phyloP scores from a whole-genome alignment of 164 flowering plant genomes.

The Vitis cinerea region DNA sequence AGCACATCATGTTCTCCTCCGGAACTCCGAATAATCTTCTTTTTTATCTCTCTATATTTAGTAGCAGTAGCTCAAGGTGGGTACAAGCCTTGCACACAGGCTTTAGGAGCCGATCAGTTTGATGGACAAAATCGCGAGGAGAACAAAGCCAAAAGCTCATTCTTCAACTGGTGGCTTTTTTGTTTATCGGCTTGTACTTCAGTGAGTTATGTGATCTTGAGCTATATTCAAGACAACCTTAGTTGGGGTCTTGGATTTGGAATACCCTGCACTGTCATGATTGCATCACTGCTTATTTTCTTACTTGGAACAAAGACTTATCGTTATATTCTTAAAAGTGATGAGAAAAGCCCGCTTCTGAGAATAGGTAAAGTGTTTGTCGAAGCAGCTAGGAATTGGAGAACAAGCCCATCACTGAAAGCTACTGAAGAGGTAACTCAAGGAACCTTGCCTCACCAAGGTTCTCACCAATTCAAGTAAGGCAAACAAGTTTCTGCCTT shows the following conservation, averaged over 20 bases:
- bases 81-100: slow-evolving; percentile 3
- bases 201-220: slow-evolving; percentile 4
- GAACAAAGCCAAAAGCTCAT: too few relatives aligned
- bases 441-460: slow-evolving; percentile 5
- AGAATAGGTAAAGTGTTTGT: slow-evolving; percentile 16
- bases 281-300: slow-evolving; percentile 12
- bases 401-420: background rate
- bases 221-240: slow-evolving; percentile 23
- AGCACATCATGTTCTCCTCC: background rate
- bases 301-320: slow-evolving; percentile 22
- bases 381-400: slow-evolving; percentile 18
- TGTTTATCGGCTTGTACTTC: slow-evolving; percentile 8
- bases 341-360: slow-evolving; percentile 8
- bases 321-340: slow-evolving; percentile 6
- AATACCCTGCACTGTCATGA: slow-evolving; percentile 25
- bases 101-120: slow-evolving; percentile 6
- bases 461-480: slow-evolving; percentile 12
- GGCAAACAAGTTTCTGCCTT: background rate
- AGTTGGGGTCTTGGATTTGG: slow-evolving; percentile 24
- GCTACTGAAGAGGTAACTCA: slow-evolving; percentile 4
- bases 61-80: slow-evolving; percentile 23
- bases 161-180: slow-evolving; percentile 19
- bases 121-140: too few relatives aligned
- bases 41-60: slow-evolving; percentile 20
- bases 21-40: slow-evolving; percentile 9